Evolutionary conservation across 179 eudicot species (phyloP), one percentile per base, ranked within the genome.

Genomic region (Vitellaria paradoxa): DNA sequence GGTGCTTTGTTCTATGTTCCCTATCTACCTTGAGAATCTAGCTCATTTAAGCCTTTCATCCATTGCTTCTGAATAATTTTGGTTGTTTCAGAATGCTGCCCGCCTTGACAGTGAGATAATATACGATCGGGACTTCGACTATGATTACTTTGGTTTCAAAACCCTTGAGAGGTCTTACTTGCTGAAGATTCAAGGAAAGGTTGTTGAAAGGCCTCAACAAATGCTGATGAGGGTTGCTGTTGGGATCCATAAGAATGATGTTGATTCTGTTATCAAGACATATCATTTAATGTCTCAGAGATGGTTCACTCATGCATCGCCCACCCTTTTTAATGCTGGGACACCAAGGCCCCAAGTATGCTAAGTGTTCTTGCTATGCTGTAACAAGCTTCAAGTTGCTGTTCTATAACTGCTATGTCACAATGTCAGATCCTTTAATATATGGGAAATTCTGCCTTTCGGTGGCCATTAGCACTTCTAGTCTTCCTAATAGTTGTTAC

Each of bases 281-380:
- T 96, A 96, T 69, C 98, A 96, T 86, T 82, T 93, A 74, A 91
- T 96, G 94, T 96, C 99, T 49, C 99, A 96, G 86, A 82, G 99
- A 70, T 93, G 98, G 98, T 96, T 96, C 86, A 96, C 98, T 64
- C 99, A 96, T 88, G 99, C 99, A 79, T 93, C 99, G 18, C 99
- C 99, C 2, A 96, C 99, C 65, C 93, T 96, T 37, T 96, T 96
- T 78, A 96, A 96, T 87, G 94, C 98, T 7, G 99, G 99, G 77
- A 94, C 99, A 30, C 98, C 97, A 20, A 90, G 92, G 79, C 99
- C 98, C 40, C 99, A 96, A 80, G 99, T 96, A 87, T 73, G 92
- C 61, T 7, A n/a, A 59, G 30, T 66, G 18, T 60, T 21, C 30
- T 46, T 10, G 20, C 46, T 23, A 14, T 63, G 14, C 15, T 23